phyloP scores from a whole-genome alignment of 2,329 filamentous ascomycete species.

The Escovopsis weberi region DNA sequence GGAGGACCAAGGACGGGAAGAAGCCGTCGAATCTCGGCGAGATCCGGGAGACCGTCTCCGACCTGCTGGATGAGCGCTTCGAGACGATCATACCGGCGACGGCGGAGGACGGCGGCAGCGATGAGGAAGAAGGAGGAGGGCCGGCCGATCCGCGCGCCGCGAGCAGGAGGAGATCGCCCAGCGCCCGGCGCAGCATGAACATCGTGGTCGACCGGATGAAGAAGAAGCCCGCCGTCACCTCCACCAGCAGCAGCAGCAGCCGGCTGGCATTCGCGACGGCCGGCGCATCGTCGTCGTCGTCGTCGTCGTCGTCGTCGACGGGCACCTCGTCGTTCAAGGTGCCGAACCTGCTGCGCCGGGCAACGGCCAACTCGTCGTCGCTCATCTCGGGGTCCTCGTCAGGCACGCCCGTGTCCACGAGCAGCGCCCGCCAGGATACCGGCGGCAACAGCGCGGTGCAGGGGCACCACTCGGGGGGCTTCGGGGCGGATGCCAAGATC shows the following conservation, averaged over 20 bases:
- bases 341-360: conserved; percentile 56
- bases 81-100: conserved; percentile 34
- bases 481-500: conserved; percentile 38
- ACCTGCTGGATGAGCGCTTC: conserved; percentile 58
- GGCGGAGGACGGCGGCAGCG: conserved; percentile 21
- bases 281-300: conserved; percentile 9
- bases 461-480: conserved; percentile 19
- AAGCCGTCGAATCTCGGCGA: conserved; percentile 66
- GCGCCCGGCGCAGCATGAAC: conserved; percentile 21
- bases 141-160: conserved; percentile 20
- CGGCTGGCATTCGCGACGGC: conserved; percentile 44
- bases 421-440: conserved; percentile 14
- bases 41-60: conserved; percentile 70
- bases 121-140: conserved; percentile 29
- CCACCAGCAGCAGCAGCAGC: conserved; percentile 17
- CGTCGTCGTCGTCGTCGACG: no score
- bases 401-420: conserved; percentile 14
- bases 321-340: conserved; percentile 42
- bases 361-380: conserved; percentile 47
- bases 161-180: conserved; percentile 20
- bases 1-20: conserved; percentile 45
- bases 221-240: conserved; percentile 25
- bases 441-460: conserved; percentile 27
- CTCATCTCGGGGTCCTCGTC: conserved; percentile 25
- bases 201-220: conserved; percentile 61